phyloP scores from a whole-genome alignment of 257 asterid species.

The Rehmannia glutinosa region DNA sequence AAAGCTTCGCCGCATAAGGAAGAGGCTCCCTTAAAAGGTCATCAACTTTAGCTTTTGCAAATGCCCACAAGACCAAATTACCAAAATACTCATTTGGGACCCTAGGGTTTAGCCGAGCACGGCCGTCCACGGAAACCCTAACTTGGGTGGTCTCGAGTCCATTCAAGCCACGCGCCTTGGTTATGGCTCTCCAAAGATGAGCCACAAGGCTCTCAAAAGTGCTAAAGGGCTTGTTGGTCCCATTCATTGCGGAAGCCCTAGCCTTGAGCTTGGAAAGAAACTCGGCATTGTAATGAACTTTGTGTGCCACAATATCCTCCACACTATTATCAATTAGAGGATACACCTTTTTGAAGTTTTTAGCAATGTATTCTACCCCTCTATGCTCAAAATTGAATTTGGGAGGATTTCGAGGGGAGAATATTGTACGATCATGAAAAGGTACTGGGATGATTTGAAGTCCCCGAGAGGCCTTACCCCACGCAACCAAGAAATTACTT shows the following conservation, averaged over 20 bases:
- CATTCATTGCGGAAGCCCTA: conserved; percentile 38
- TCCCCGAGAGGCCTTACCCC: conserved; percentile 75
- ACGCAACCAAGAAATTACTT: conserved; percentile 64
- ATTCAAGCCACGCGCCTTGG: no score
- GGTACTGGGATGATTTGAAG: conserved; percentile 43
- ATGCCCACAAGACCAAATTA: no score
- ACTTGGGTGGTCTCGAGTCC: no score
- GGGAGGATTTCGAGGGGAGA: conserved; percentile 55
- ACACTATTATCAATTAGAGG: conserved; percentile 29
- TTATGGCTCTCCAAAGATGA: no score
- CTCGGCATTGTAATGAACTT: conserved; percentile 47
- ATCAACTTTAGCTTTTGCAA: no score
- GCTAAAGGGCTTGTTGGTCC: no score
- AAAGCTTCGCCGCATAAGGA: no score
- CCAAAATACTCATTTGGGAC: no score
- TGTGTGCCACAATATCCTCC: conserved; percentile 50
- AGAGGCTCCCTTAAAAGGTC: no score
- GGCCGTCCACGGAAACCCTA: no score
- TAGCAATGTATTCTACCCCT: conserved; percentile 49
- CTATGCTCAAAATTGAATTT: conserved; percentile 43
- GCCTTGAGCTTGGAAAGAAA: conserved; percentile 57
- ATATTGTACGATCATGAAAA: conserved; percentile 46
- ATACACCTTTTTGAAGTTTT: conserved; percentile 22
- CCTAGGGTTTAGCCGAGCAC: no score
- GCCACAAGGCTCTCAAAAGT: no score